Conservation (phyloP, 306 rosid species). For the Pueraria montana region DNA sequence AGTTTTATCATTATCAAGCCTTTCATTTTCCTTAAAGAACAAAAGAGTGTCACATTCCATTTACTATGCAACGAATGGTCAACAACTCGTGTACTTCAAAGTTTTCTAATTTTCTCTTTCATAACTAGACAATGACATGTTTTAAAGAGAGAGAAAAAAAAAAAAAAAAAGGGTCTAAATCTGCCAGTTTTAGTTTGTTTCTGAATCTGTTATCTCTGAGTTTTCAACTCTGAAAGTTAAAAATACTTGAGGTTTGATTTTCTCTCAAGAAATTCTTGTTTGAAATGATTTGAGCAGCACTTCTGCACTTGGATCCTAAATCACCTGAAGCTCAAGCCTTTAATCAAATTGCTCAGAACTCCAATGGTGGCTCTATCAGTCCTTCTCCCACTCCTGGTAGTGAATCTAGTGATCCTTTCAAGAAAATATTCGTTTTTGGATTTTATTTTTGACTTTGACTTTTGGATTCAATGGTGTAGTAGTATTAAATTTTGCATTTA, state of each 20-base stretch:
- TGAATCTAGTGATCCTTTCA: too few species aligned
- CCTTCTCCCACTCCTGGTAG: conserved; percentile 57
- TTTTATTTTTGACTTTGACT: background rate
- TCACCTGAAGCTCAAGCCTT: conserved; percentile 75
- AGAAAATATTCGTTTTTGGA: background rate
- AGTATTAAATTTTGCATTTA: background rate
- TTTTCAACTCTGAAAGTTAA: background rate
- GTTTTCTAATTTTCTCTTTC: background rate
- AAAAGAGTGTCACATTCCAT: too few species aligned
- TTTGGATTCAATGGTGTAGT: background rate
- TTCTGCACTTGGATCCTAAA: conserved; percentile 70
- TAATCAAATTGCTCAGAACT: conserved; percentile 54
- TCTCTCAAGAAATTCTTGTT: background rate
- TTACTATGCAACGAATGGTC: background rate
- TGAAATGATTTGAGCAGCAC: conserved; percentile 51
- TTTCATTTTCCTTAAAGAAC: too few species aligned
- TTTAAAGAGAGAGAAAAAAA: background rate
- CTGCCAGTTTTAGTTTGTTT: background rate
- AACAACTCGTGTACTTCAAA: background rate
- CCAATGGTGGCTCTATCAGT: conserved; percentile 30
- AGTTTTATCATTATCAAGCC: too few species aligned
- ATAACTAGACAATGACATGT: background rate
- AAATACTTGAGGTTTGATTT: background rate
- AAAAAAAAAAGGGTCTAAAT: background rate
- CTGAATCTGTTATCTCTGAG: background rate